Evolutionary conservation across 208 protist genomes (phyloP).

Genomic region (Trypanosoma rangeli): DNA sequence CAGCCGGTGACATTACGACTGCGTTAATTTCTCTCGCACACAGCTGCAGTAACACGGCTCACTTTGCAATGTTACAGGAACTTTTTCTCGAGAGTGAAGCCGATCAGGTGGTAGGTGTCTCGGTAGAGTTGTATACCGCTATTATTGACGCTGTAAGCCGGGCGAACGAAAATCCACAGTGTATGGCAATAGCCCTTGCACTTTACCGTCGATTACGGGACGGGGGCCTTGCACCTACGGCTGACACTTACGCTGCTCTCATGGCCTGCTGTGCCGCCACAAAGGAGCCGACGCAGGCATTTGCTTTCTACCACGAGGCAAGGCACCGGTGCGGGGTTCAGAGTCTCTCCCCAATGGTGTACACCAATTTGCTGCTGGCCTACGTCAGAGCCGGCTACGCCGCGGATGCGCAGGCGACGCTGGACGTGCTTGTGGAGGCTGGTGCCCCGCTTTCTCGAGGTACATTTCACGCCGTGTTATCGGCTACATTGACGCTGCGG

Average conservation of each 20-base stretch:
- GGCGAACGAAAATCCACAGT: constrained; percentile 48
- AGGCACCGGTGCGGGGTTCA: constrained; percentile 40
- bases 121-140: constrained; percentile 72
- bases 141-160: constrained; percentile 72
- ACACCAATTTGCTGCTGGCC: constrained; percentile 75
- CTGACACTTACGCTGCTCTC: constrained; percentile 76
- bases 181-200: constrained; percentile 68
- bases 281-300: constrained; percentile 72
- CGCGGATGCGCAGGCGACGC: constrained; percentile 59
- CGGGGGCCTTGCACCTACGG: constrained; percentile 38
- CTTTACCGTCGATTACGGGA: constrained; percentile 83
- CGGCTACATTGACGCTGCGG: constrained; percentile 54
- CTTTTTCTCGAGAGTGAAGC: constrained; percentile 58
- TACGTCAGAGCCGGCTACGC: constrained; percentile 68
- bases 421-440: constrained; percentile 81
- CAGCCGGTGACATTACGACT: constrained; percentile 30
- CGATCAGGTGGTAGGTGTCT: constrained; percentile 56
- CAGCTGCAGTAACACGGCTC: constrained; percentile 39
- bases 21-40: constrained; percentile 58
- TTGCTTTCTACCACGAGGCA: constrained; percentile 81
- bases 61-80: constrained; percentile 63
- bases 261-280: constrained; percentile 71
- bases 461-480: constrained; percentile 77
- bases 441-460: constrained; percentile 67
- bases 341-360: constrained; percentile 53